phyloP scores from a whole-genome alignment of 768 basidiomycete genomes.

The Daedaleopsis nitida region DNA sequence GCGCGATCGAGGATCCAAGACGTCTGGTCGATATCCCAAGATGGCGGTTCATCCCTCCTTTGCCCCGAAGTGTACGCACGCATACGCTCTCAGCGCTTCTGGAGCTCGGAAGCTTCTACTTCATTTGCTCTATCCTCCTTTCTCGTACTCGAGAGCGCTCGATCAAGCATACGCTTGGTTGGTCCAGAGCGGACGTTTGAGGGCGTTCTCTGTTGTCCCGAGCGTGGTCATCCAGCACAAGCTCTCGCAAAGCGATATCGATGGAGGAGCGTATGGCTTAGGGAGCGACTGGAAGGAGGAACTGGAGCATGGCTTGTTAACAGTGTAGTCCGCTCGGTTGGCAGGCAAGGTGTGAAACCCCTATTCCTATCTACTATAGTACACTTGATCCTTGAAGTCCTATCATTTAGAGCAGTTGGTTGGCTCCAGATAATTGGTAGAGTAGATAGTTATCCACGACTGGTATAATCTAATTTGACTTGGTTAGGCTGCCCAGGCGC shows the following conservation, averaged over 20 bases:
- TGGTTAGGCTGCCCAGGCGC: no score
- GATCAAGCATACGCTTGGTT: slow-evolving; percentile 78
- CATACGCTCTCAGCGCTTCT: slow-evolving; percentile 58
- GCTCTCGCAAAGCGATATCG: slow-evolving; percentile 56
- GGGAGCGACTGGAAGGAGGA: slow-evolving; percentile 60
- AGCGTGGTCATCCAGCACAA: slow-evolving; percentile 71
- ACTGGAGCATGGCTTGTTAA: slow-evolving; percentile 51
- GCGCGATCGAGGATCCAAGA: not conserved
- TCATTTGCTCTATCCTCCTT: slow-evolving; percentile 61
- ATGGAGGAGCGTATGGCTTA: slow-evolving; percentile 37
- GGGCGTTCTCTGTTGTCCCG: slow-evolving; percentile 66
- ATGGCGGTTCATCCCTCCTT: slow-evolving; percentile 54
- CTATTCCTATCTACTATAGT: no score
- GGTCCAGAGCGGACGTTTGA: slow-evolving; percentile 53
- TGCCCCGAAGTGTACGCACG: slow-evolving; percentile 72
- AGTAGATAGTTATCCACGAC: no score
- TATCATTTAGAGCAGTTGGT: no score
- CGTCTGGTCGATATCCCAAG: not conserved
- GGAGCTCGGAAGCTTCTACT: slow-evolving; percentile 65
- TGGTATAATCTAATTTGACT: no score
- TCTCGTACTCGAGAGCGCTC: slow-evolving; percentile 77
- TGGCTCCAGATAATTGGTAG: no score
- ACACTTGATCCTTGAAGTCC: no score
- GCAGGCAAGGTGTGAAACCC: not conserved
- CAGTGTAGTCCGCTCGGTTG: not conserved